Base-by-base conservation (phyloP, 306 rosid species). In the Prinsepia uniflora region DNA sequence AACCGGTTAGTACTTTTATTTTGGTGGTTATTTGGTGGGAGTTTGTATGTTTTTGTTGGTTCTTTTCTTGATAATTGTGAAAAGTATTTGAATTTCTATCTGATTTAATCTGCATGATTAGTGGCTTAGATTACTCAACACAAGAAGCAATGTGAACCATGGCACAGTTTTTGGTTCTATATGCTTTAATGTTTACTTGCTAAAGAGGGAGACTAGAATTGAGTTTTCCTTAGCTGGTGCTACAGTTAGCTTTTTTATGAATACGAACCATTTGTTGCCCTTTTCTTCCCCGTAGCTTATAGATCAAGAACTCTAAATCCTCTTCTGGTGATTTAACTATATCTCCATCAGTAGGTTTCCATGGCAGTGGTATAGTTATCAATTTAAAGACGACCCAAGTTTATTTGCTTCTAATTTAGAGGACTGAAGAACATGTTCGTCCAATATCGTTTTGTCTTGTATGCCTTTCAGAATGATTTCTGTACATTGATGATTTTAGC, bases 21-120 rank as follows among this genome's bases (percentile, higher is more conserved):
- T 55, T 19, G 36, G 60, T 59, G 36, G 52, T 59, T 67, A 39
- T 18, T 75, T 22, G 17, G 20, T 67, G 54, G n/a, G 68, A 40
- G 20, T 8, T 20, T 43, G 11, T 22, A 67, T 46, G 44, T 36
- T 39, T 34, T 6, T 43, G 18, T 72, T 30, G 64, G 7, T 52
- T 59, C 56, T 52, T 48, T 69, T 64, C n/a, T 48, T 18, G 0
- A 24, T 41, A 48, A 17, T 42, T 68, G 40, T 34, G 15, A 63
- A 43, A 63, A 0, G 13, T 47, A 18, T 41, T 4, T 42, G 3
- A 6, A 6, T 47, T n/a, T 36, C 14, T 52, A 36, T 46, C 78
- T 45, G 50, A 18, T 34, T 55, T 15, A 56, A 43, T 63, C 17
- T 53, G 57, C 43, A 20, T 68, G 40, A 61, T 60, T 60, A 44